Evolutionary conservation across 2,329 filamentous ascomycete species (phyloP), one percentile per base, ranked within the genome.

Genomic region (Diaporthe citrichinensis): DNA sequence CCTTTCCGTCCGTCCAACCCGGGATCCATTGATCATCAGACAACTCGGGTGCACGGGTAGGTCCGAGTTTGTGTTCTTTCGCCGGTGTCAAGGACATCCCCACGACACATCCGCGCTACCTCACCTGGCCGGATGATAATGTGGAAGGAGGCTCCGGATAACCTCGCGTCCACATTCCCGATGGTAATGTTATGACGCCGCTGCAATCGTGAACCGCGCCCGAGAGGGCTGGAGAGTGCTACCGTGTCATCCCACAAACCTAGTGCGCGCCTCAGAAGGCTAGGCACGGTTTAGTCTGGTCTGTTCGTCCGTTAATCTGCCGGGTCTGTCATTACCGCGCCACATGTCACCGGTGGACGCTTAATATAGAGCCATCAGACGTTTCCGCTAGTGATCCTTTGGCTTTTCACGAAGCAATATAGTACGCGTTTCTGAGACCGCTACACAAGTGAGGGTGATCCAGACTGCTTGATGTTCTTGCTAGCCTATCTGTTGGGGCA

Each of bases 81-180:
- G 46, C 65, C 46, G 62, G n/a, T 53, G 17, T 68, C 46, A 53
- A 68, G 65, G 65, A 68, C 23, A 53, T 53, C 46, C 65, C 65
- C 65, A 68, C 65, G 46, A 39, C 65, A 41, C 65, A 53, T 55
- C 65, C 65, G 65, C 49, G 31, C 65, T 68, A 39, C 65, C 28
- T 36, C 8, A 39, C 25, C 8, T 34, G 20, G n/a, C 20, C 44
- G 39, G 23, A 53, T 23, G 8, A n/a, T 14, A 28, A 31, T 39
- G 31, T 53, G 17, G 44, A 12, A 8, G 20, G 31, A 53, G 15
- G 4, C n/a, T 12, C 34, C 46, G 31, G 46, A 53, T 12, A 39
- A 41, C 31, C 65, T 68, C 65, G 65, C 46, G n/a, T 68, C 31
- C 2, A 68, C 65, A 53, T 68, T 41, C 65, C 65, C 23, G 4